Evolutionary conservation across 140 eudicot genomes (phyloP).

Genomic region (Anethum foeniculum): DNA sequence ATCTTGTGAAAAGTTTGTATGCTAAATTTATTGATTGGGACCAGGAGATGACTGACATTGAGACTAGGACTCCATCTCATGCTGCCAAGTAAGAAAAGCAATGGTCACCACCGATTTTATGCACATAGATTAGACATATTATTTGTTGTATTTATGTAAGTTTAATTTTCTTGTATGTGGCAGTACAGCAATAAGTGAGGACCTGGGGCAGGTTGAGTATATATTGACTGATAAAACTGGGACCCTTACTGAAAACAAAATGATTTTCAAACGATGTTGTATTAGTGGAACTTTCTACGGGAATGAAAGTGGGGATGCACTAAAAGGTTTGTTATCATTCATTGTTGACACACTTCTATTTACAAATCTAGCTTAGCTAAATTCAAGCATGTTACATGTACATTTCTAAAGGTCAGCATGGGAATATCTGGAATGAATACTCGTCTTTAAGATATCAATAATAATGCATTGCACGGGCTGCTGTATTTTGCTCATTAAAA

Average conservation of each 20-base stretch:
- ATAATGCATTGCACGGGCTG: neutral
- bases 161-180: constrained; percentile 30
- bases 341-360: neutral
- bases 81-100: constrained; percentile 71
- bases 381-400: neutral
- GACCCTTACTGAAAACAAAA: constrained; percentile 87
- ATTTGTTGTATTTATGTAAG: constrained; percentile 15
- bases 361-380: neutral
- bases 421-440: neutral
- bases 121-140: constrained; percentile 2
- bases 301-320: constrained; percentile 81
- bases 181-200: constrained; percentile 99
- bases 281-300: constrained; percentile 76
- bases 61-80: constrained; percentile 63
- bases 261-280: constrained; percentile 87
- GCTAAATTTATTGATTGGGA: constrained; percentile 98
- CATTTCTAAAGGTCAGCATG: neutral
- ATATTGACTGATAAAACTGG: constrained; percentile 98
- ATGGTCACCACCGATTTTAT: constrained; percentile 7
- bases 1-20: constrained; percentile 83
- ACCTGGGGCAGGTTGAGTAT: constrained; percentile 97
- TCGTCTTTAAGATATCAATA: neutral
- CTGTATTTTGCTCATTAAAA: neutral
- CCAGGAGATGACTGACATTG: constrained; percentile 73
- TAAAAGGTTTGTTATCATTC: constrained; percentile 48